Conservation (phyloP, 257 asterid genomes). For the Solanum rostratum region DNA sequence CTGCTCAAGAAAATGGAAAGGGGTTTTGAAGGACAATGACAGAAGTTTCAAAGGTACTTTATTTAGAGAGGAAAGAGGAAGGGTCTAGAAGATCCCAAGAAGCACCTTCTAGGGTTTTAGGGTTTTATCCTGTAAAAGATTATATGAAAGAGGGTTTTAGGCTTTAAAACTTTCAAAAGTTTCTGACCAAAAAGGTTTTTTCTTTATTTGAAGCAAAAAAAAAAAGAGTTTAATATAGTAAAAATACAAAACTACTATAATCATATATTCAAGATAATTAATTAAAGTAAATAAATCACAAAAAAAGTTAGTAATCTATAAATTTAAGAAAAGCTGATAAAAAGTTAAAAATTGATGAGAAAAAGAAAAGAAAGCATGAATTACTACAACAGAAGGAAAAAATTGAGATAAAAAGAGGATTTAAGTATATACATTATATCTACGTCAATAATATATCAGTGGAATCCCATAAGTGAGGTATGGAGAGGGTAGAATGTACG, state of each 20-base stretch:
- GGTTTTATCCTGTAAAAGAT: conserved; percentile 12
- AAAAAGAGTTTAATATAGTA: too few species aligned
- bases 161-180: not conserved
- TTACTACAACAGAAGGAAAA: not conserved
- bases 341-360: not conserved
- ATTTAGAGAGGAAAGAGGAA: conserved; percentile 27
- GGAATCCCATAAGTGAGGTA: too few species aligned
- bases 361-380: not conserved
- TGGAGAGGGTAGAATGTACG: too few species aligned
- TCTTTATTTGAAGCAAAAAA: too few species aligned
- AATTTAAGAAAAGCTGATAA: not conserved
- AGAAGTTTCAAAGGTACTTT: not conserved
- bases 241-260: not conserved
- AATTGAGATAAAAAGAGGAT: not conserved
- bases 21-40: not conserved
- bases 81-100: conserved; percentile 43
- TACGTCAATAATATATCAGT: too few species aligned
- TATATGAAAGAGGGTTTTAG: conserved; percentile 7
- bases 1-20: not conserved
- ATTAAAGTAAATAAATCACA: not conserved
- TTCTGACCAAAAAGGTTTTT: not conserved
- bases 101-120: conserved; percentile 38
- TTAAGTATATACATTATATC: too few species aligned
- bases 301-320: not conserved
- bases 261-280: not conserved